These are phyloP conservation scores for Paraphaeosphaeria sporulosa DNA, from an alignment of 2,329 filamentous ascomycete species.

Conservation along the genomic window DNA sequence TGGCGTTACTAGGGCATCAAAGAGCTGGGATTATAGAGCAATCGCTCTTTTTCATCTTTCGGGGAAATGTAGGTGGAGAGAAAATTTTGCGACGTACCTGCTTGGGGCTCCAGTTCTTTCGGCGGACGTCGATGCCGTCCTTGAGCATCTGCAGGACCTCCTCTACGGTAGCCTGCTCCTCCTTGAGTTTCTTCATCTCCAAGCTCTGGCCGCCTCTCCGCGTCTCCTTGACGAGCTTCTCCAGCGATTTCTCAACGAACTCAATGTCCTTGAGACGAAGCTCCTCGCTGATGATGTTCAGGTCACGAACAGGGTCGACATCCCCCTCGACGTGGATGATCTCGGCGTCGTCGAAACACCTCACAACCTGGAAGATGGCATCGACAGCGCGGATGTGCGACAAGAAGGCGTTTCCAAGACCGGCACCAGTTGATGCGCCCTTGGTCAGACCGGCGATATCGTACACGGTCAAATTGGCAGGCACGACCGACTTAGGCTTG, in stretches of 20 bases:
- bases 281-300: constrained; percentile 97
- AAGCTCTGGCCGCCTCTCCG: constrained; percentile 91
- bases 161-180: constrained; percentile 92
- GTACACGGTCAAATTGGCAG: constrained; percentile 96
- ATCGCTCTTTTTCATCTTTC: constrained; percentile 98
- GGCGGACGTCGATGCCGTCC: constrained; percentile 90
- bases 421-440: constrained; percentile 94
- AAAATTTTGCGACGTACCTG: constrained; percentile 73
- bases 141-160: constrained; percentile 85
- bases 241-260: constrained; percentile 94
- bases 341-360: constrained; percentile 98
- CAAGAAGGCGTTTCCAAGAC: constrained; percentile 96
- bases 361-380: constrained; percentile 96
- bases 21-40: constrained; percentile 99
- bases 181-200: constrained; percentile 96
- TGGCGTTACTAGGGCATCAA: constrained; percentile 86
- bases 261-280: constrained; percentile 98
- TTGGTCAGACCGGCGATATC: constrained; percentile 97
- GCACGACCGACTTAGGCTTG: constrained; percentile 96
- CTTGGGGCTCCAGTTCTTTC: constrained; percentile 88
- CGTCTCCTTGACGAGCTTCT: constrained; percentile 92
- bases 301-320: constrained; percentile 90
- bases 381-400: constrained; percentile 98
- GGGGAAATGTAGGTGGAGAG: constrained; percentile 44
- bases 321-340: constrained; percentile 99